Conservation (phyloP, 768 basidiomycete species). For the Ramaria rubella region DNA sequence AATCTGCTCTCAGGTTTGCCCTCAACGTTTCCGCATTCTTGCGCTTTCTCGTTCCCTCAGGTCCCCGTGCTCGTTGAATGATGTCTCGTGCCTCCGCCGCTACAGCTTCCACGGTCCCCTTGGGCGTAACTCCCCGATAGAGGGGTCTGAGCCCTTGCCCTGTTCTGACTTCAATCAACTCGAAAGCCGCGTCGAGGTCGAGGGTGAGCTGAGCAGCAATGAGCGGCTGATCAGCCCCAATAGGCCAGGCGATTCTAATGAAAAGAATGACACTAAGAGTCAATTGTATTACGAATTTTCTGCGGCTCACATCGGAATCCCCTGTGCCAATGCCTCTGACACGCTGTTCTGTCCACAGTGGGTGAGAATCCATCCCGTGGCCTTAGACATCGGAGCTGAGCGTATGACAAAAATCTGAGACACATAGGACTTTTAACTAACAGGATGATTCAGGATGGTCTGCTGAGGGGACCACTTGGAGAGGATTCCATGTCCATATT, state of each 20-base stretch:
- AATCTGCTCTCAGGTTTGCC: background rate
- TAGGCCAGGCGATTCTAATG: constrained; percentile 23
- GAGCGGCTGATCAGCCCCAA: constrained; percentile 19
- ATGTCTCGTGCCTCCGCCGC: constrained; percentile 12
- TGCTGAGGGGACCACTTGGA: constrained; percentile 23
- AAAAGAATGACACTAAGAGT: background rate
- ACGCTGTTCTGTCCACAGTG: constrained; percentile 23
- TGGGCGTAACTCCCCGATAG: constrained; percentile 15
- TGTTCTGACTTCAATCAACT: constrained; percentile 18
- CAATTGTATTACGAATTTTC: background rate
- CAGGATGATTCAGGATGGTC: constrained; percentile 19
- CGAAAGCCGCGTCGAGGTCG: constrained; percentile 15
- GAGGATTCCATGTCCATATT: constrained; percentile 17
- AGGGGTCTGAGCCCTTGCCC: constrained; percentile 13
- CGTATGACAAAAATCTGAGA: background rate
- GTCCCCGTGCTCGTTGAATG: constrained; percentile 14
- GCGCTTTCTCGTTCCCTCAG: constrained; percentile 16
- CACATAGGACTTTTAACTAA: constrained; percentile 6
- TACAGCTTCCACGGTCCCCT: constrained; percentile 18
- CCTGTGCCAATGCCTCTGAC: constrained; percentile 18
- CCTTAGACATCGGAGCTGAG: constrained; percentile 8
- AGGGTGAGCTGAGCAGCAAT: constrained; percentile 18
- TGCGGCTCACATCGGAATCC: constrained; percentile 18
- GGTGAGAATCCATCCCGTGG: constrained; percentile 20
- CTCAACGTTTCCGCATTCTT: constrained; percentile 13